Evolutionary conservation across 2,329 filamentous ascomycete genomes (phyloP), one percentile per base, ranked within the genome.

Genomic region (Diplodia sapinea): DNA sequence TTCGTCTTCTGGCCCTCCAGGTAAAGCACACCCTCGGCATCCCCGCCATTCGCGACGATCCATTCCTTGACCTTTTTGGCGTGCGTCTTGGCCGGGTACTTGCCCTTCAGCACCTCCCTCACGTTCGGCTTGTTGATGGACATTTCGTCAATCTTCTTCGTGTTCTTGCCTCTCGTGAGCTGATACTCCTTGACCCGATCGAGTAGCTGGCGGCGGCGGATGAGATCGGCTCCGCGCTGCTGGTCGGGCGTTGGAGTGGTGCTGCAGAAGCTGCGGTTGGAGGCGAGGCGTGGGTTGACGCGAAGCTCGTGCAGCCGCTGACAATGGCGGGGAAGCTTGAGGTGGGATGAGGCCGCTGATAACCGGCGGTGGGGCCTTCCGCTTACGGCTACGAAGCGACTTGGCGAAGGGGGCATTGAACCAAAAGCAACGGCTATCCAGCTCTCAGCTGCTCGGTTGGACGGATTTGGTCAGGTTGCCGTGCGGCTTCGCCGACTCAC

Each of bases 21-120:
- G 77, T 97, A 99, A 68, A 99, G 85, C 20, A 94, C 84, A 57
- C 93, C 94, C 38, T 82, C 85, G 67, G 84, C 61, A 70, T 87
- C 84, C 38, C 90, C 87, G 50, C 88, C 82, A 76, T 91, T 81
- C 69, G 86, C 82, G 66, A 86, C 85, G 70, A 98, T 89, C 78
- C 89, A 90, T 69, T 92, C 87, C 68, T 89, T 91, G n/a, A 98
- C 94, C 70, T 90, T 89, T 73, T 87, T 87, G 69, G 91, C 93
- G 79, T 99, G 95, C 33, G 86, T 84, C 82, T 97, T 98, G 74
- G 91, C 94, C 29, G 95, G 95, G 73, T 90, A 90, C 77, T 89
- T 89, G 67, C 82, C 85, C 66, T 82, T 81, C 29, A 86, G 78
- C 49, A 86, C 77, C 29, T 68, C 67, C n/a, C 65, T 36, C 20